These are phyloP conservation scores for Penicillium paneum DNA, from an alignment of 2,329 filamentous ascomycete genomes.

Conservation along the genomic window DNA sequence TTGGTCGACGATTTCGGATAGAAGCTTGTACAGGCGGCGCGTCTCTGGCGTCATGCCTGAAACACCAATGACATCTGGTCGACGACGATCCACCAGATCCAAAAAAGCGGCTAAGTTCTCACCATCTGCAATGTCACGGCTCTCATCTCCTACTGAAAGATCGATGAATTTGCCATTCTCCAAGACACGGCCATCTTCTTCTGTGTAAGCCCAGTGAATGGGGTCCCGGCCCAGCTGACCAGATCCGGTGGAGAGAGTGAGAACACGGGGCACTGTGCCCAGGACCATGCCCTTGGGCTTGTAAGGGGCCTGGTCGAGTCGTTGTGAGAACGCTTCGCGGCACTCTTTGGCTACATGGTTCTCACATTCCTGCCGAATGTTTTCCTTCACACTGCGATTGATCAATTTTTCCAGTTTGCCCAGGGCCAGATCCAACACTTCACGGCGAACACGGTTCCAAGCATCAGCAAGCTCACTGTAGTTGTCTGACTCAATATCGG, in stretches of 20 bases:
- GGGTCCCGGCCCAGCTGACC: slow-evolving; percentile 72
- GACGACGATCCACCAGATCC: slow-evolving; percentile 72
- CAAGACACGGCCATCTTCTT: slow-evolving; percentile 83
- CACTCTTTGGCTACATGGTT: slow-evolving; percentile 85
- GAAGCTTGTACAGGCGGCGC: slow-evolving; percentile 73
- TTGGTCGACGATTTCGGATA: slow-evolving; percentile 74
- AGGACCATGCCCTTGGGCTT: slow-evolving; percentile 90
- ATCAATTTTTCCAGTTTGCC: slow-evolving; percentile 79
- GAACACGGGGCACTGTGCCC: slow-evolving; percentile 80
- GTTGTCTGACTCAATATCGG: slow-evolving; percentile 89
- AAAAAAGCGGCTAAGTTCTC: slow-evolving; percentile 67
- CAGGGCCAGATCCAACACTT: slow-evolving; percentile 78
- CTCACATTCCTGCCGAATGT: slow-evolving; percentile 88
- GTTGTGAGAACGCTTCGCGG: slow-evolving; percentile 81
- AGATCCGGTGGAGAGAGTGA: slow-evolving; percentile 82
- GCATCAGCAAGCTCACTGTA: slow-evolving; percentile 91
- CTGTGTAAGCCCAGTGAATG: slow-evolving; percentile 86
- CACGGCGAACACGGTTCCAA: slow-evolving; percentile 85
- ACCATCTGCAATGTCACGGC: slow-evolving; percentile 65
- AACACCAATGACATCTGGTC: slow-evolving; percentile 85
- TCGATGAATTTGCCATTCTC: slow-evolving; percentile 87
- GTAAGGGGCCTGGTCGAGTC: slow-evolving; percentile 92
- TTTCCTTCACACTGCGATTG: slow-evolving; percentile 89
- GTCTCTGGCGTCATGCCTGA: slow-evolving; percentile 87
- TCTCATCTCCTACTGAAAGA: slow-evolving; percentile 62